These are phyloP conservation scores for Thraustochytrium sp. DNA, from an alignment of 352 stramenopile species.

Conservation along the genomic window DNA sequence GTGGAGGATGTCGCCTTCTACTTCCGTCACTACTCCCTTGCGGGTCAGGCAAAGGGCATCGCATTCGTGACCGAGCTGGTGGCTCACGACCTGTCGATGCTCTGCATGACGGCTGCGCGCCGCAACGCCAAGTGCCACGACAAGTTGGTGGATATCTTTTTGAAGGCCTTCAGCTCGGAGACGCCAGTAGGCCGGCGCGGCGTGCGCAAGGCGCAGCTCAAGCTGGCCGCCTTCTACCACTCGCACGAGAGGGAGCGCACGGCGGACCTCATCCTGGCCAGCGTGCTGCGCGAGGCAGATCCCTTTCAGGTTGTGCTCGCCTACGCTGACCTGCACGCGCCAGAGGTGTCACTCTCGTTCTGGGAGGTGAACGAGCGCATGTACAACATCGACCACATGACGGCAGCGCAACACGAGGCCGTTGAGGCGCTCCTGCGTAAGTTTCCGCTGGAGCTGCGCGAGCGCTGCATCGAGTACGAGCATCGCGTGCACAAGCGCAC, in stretches of 20 bases:
- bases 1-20: slow-evolving; percentile 2
- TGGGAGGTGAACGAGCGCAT: slow-evolving; percentile 39
- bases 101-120: background rate
- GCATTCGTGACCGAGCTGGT: slow-evolving; percentile 26
- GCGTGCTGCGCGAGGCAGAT: background rate
- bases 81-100: slow-evolving; percentile 9
- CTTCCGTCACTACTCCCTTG: slow-evolving; percentile 26
- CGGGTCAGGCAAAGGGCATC: background rate
- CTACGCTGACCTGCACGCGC: background rate
- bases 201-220: background rate
- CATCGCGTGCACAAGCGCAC: background rate
- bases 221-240: background rate
- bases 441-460: background rate
- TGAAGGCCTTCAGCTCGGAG: background rate
- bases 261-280: background rate
- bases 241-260: background rate
- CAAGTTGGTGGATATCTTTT: background rate
- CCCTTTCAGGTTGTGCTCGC: background rate
- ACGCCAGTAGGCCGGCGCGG: background rate
- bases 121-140: background rate
- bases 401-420: background rate
- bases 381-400: slow-evolving; percentile 38
- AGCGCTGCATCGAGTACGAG: background rate
- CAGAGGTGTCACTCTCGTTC: background rate
- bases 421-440: background rate